Evolutionary conservation across 768 basidiomycete genomes (phyloP), one percentile per base, ranked within the genome.

Genomic region (Tephrocybe sp.): DNA sequence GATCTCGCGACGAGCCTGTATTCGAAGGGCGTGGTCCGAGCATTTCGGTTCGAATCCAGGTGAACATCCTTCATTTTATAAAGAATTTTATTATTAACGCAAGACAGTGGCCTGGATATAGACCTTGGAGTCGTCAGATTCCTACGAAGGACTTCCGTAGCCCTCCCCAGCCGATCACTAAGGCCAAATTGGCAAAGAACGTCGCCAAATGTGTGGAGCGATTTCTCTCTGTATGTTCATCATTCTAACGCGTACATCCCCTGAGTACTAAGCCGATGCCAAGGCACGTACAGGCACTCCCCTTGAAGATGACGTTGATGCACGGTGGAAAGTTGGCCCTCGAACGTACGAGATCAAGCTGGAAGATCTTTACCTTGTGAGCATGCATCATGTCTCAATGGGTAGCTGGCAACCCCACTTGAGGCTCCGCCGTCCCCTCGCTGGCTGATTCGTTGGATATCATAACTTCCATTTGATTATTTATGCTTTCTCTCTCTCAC

Each of bases 331-430:
- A 55, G 76, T 91, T n/a, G 86, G 85, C 13, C 57, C 63, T 12
- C 69, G 67, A n/a, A 61, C 64, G n/a, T 61, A 68, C 32, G 69
- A 76, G 52, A 83, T 90, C 65, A 76, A 64, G 30, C 68, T 86
- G 4, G 85, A 86, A 24, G 80, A 90, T 61, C 72, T 91, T 42
- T 69, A 85, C 42, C 78, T 91, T 37, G 84, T 91, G 56, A 86
- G 86, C 57, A 80, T 90, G 46, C 87, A 90, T 66, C 89, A 91
- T 55, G 87, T 90, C 44, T 89, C 87, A 11, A 81, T 87, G 67
- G 88, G 89, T 9, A 84, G 83, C 49, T 91, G 88, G 88, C 88
- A 91, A 52, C 86, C 87, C 18, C 87, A 90, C 49, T 67, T 90
- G 37, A 77, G 86, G 61, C 72, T 89, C 28, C 64, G 70, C 31